Evolutionary conservation across 768 basidiomycete genomes (phyloP).

Genomic region (Paxillus involutus): DNA sequence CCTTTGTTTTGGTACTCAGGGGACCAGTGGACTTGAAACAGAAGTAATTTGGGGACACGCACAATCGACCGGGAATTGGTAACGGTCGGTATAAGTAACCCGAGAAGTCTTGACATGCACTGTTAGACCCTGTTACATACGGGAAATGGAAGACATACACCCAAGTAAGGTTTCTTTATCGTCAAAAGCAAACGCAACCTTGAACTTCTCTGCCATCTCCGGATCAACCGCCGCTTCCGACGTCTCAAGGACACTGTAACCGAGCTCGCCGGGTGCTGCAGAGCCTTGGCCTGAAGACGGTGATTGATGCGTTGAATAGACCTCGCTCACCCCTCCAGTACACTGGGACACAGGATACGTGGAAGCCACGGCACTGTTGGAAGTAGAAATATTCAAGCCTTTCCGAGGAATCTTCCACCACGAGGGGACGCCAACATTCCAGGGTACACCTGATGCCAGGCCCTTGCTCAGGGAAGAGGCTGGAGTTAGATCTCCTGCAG

Average conservation of each 20-base stretch:
- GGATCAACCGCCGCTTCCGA: conserved; percentile 61
- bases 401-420: conserved; percentile 60
- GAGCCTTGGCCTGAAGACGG: conserved; percentile 14
- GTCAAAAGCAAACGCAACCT: conserved; percentile 79
- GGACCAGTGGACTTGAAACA: conserved; percentile 92
- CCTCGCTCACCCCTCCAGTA: conserved; percentile 51
- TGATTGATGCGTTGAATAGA: conserved; percentile 47
- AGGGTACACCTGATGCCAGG: conserved; percentile 35
- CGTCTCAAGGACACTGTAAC: conserved; percentile 82
- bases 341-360: conserved; percentile 22
- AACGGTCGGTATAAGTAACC: conserved; percentile 88
- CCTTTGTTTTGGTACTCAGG: conserved; percentile 77
- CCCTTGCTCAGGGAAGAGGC: conserved; percentile 41
- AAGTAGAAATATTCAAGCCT: conserved; percentile 34
- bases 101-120: conserved; percentile 69
- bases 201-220: conserved; percentile 74
- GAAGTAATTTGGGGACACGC: conserved; percentile 88
- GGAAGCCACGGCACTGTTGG: conserved; percentile 24
- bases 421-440: conserved; percentile 69
- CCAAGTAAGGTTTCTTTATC: conserved; percentile 86
- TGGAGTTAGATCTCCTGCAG: conserved; percentile 46
- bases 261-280: conserved; percentile 53
- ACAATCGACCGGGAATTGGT: conserved; percentile 87
- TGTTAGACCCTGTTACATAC: conserved; percentile 7
- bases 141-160: conserved; percentile 53